These are phyloP conservation scores for Boletus patriciae DNA, from an alignment of 768 basidiomycete genomes.

Conservation along the genomic window DNA sequence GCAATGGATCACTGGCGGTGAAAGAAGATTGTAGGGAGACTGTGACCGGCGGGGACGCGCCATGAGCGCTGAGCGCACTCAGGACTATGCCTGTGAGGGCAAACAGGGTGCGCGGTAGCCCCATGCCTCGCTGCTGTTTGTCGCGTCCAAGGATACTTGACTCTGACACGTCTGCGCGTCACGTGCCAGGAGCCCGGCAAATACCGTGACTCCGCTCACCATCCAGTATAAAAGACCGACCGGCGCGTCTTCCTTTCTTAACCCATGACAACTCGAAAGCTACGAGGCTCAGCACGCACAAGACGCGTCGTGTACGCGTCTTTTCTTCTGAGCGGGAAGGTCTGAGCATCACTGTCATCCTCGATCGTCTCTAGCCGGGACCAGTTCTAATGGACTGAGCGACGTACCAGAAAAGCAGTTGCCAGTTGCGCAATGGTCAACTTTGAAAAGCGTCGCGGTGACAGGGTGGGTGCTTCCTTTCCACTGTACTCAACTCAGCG, in stretches of 20 bases:
- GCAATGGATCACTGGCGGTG: constrained; percentile 24
- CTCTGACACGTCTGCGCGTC: constrained; percentile 15
- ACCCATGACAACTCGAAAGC: constrained; percentile 30
- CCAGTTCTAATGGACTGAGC: constrained; percentile 26
- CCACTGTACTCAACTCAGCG: neutral
- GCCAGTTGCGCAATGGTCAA: constrained; percentile 10
- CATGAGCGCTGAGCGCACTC: constrained; percentile 13
- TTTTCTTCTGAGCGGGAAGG: constrained; percentile 35
- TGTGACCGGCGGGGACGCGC: constrained; percentile 32
- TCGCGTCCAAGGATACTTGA: constrained; percentile 1
- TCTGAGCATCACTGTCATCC: constrained; percentile 33
- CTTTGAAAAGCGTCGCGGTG: constrained; percentile 33
- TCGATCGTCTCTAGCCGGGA: constrained; percentile 32
- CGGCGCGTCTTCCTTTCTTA: neutral
- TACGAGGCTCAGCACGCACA: constrained; percentile 32
- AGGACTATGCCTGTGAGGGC: constrained; percentile 19
- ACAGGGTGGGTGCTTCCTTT: constrained; percentile 20
- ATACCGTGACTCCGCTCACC: constrained; percentile 20
- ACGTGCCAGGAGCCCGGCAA: constrained; percentile 20
- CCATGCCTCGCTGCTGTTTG: constrained; percentile 1
- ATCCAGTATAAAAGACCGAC: constrained; percentile 6
- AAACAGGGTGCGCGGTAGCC: constrained; percentile 14
- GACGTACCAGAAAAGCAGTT: constrained; percentile 34
- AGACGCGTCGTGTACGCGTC: constrained; percentile 15
- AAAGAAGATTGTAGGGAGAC: constrained; percentile 34